These are phyloP conservation scores for Magnolia kwangsiensis DNA, from an alignment of 164 flowering plant species.

Conservation along the genomic window DNA sequence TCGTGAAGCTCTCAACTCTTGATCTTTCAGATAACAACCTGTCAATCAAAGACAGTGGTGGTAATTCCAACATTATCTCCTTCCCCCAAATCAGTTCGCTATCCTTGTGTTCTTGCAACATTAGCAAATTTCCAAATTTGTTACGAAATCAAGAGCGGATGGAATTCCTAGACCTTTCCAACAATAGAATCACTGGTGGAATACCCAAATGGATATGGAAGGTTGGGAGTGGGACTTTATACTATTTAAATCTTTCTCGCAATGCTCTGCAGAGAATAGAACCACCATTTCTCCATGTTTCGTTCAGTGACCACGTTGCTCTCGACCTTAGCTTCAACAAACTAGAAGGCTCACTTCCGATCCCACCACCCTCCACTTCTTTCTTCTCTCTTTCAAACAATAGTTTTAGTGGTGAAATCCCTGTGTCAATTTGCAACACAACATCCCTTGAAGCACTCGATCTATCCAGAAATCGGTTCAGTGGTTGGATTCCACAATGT, in stretches of 20 bases:
- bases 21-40: constrained; percentile 35
- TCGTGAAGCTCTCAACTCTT: constrained; percentile 22
- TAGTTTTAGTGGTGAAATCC: constrained; percentile 37
- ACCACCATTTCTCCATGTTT: neutral
- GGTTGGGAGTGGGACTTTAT: constrained; percentile 8
- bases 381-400: constrained; percentile 43
- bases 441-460: constrained; percentile 37
- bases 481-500: constrained; percentile 43
- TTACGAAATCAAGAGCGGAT: constrained; percentile 28
- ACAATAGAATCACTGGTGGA: constrained; percentile 33
- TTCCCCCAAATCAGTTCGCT: constrained; percentile 28
- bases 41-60: neutral
- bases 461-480: constrained; percentile 39
- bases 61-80: neutral
- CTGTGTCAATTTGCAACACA: constrained; percentile 44
- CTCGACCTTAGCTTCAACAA: constrained; percentile 46
- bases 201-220: constrained; percentile 47
- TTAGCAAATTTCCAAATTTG: constrained; percentile 28
- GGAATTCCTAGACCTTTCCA: constrained; percentile 37
- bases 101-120: constrained; percentile 42
- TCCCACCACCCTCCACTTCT: constrained; percentile 15
- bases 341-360: constrained; percentile 31
- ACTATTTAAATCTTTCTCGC: constrained; percentile 34
- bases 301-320: neutral
- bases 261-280: constrained; percentile 28